Conservation (phyloP, 495 filamentous ascomycete species). For the Wilcoxina mikolae region DNA sequence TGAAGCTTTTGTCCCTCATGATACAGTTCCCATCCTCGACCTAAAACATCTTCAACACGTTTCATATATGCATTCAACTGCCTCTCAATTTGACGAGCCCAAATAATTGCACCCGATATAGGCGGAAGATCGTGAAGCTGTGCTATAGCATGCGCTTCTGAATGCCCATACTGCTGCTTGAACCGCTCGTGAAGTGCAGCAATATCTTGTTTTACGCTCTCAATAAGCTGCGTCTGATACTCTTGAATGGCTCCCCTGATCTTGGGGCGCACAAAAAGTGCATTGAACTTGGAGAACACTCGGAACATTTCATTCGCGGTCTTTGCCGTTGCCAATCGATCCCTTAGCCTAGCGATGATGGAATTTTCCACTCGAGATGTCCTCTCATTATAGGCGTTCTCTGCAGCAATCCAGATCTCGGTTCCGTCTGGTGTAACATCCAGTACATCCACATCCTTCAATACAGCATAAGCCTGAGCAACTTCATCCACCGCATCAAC, state of each 20-base stretch:
- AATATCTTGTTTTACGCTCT: slow-evolving; percentile 93
- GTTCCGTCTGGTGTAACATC: slow-evolving; percentile 84
- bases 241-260: slow-evolving; percentile 94
- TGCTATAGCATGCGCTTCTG: slow-evolving; percentile 93
- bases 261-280: slow-evolving; percentile 91
- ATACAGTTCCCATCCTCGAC: slow-evolving; percentile 83
- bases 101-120: slow-evolving; percentile 90
- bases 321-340: slow-evolving; percentile 86
- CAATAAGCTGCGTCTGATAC: slow-evolving; percentile 92
- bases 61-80: slow-evolving; percentile 94
- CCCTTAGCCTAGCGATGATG: slow-evolving; percentile 86
- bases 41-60: slow-evolving; percentile 89
- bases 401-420: slow-evolving; percentile 75
- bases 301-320: slow-evolving; percentile 98
- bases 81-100: slow-evolving; percentile 90
- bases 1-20: slow-evolving; percentile 89
- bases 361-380: slow-evolving; percentile 96
- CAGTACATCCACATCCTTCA: slow-evolving; percentile 87
- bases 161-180: slow-evolving; percentile 96
- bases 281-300: slow-evolving; percentile 99
- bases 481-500: slow-evolving; percentile 98
- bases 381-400: slow-evolving; percentile 90
- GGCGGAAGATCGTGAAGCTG: slow-evolving; percentile 89
- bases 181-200: slow-evolving; percentile 85
- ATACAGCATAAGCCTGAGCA: slow-evolving; percentile 74